Conservation (phyloP, 192 early-diverging fungal species). For the Linnemannia elongata region DNA sequence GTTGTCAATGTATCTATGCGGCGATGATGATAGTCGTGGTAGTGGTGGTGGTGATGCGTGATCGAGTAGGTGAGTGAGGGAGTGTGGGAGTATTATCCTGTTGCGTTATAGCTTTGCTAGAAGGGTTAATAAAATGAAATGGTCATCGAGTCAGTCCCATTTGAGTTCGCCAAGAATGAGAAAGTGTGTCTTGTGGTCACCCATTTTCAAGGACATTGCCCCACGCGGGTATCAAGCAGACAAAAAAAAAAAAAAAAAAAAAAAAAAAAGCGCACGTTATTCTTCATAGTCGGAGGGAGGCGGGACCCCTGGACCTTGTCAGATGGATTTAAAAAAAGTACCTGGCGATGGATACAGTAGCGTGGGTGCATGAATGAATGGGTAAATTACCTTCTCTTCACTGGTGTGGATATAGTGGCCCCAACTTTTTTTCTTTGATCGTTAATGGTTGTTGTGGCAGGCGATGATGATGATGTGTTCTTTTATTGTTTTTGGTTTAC, state of each 20-base stretch:
- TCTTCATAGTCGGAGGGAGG: not conserved
- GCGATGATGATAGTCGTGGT: not conserved
- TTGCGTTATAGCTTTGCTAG: not conserved
- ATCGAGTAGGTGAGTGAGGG: constrained; percentile 5
- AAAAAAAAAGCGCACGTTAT: not conserved
- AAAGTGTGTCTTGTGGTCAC: not conserved
- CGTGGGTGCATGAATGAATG: not conserved
- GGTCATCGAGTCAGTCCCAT: not conserved
- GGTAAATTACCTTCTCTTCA: too few species aligned
- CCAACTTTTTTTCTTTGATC: too few species aligned
- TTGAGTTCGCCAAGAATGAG: not conserved
- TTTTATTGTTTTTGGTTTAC: not conserved
- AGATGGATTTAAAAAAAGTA: not conserved
- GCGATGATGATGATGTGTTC: not conserved
- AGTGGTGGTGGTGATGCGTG: not conserved
- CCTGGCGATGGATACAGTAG: not conserved
- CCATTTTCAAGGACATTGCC: not conserved
- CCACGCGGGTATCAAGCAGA: not conserved
- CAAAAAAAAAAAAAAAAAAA: not conserved
- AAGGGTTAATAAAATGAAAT: not conserved
- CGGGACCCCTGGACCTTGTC: too few species aligned
- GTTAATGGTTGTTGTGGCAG: not conserved
- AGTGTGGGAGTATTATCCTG: not conserved
- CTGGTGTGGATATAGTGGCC: too few species aligned
- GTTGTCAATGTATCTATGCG: not conserved